Conservation (phyloP, 441 rosid species). For the Daphne laureola region DNA sequence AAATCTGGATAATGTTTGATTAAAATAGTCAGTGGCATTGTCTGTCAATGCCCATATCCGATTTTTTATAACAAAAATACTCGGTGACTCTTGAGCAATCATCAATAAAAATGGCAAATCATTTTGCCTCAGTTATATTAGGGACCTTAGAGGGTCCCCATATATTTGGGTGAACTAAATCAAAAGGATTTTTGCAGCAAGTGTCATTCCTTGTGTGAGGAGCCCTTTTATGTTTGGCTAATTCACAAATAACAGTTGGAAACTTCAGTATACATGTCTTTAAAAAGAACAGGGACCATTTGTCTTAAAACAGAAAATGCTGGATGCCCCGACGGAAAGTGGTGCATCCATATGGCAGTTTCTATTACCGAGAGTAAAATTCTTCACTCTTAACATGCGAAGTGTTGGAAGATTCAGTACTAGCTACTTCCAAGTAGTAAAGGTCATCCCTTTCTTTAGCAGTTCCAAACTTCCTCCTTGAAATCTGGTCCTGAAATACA, state of each 20-base stretch:
- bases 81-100: background rate
- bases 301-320: background rate
- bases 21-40: conserved; percentile 12
- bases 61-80: background rate
- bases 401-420: too few relatives aligned
- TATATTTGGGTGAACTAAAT: conserved; percentile 5
- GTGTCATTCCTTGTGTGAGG: background rate
- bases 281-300: background rate
- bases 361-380: background rate
- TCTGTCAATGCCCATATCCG: background rate
- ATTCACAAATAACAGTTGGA: conserved; percentile 5
- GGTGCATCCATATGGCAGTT: background rate
- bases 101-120: conserved; percentile 9
- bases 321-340: background rate
- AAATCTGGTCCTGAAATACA: conserved; percentile 3
- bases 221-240: conserved; percentile 6
- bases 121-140: background rate
- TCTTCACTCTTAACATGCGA: background rate
- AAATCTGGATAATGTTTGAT: background rate
- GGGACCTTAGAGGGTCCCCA: conserved; percentile 2
- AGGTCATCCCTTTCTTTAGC: background rate
- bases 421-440: background rate
- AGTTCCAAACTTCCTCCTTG: conserved; percentile 2
- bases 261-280: background rate
- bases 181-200: conserved; percentile 1